Conservation (phyloP, 306 rosid genomes). For the Canavalia gladiata region DNA sequence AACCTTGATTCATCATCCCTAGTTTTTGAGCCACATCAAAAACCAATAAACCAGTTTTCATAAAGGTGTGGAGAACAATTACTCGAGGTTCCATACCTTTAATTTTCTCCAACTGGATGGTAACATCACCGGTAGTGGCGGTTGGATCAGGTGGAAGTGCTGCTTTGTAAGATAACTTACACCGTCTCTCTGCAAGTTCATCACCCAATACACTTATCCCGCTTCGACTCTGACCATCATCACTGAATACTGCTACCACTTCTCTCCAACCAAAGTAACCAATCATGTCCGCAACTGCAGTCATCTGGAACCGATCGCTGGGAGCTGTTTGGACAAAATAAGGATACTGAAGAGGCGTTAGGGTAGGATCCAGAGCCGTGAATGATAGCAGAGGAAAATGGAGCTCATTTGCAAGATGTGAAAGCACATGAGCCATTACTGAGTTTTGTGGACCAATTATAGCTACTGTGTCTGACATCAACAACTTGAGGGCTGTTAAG, state of each 20-base stretch:
- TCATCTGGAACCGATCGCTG: slow-evolving; percentile 77
- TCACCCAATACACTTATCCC: slow-evolving; percentile 72
- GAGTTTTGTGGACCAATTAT: slow-evolving; percentile 86
- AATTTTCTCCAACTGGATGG: slow-evolving; percentile 63
- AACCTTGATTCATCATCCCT: slow-evolving; percentile 74
- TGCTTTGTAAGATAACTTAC: slow-evolving; percentile 76
- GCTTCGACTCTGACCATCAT: slow-evolving; percentile 81
- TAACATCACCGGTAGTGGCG: slow-evolving; percentile 54
- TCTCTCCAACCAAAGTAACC: slow-evolving; percentile 72
- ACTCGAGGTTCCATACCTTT: slow-evolving; percentile 67
- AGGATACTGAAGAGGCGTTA: slow-evolving; percentile 78
- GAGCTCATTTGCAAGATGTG: slow-evolving; percentile 79
- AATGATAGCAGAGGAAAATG: slow-evolving; percentile 77
- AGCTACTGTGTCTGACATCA: slow-evolving; percentile 70
- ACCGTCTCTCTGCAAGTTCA: slow-evolving; percentile 68
- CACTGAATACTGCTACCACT: slow-evolving; percentile 71
- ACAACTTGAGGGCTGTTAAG: slow-evolving; percentile 70
- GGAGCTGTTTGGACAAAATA: slow-evolving; percentile 76
- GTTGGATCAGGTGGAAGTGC: slow-evolving; percentile 55
- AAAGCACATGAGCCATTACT: slow-evolving; percentile 71
- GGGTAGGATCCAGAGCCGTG: slow-evolving; percentile 84
- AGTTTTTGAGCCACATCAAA: slow-evolving; percentile 63
- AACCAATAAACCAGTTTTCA: slow-evolving; percentile 57
- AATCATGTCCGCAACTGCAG: slow-evolving; percentile 72
- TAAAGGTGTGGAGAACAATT: slow-evolving; percentile 61